A percentile compares a stretch with the other conserved stretches of the same genome.
Conservation (phyloP, 768 basidiomycete genomes). For the Suillus cothurnatus region DNA sequence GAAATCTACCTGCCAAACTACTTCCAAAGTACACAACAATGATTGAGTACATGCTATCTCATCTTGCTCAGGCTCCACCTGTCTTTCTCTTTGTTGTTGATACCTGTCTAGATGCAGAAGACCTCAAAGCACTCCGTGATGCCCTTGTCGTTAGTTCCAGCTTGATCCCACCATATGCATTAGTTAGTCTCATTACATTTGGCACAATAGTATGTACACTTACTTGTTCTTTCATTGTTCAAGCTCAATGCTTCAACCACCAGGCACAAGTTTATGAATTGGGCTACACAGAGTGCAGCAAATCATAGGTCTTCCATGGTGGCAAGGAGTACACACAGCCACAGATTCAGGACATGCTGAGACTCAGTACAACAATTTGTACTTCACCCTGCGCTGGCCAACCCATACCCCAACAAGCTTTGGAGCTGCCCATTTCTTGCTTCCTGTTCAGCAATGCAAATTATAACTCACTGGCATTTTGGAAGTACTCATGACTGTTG, state of each 20-base stretch:
- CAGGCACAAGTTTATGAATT: conserved; percentile 99
- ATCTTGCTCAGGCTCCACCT: conserved; percentile 91
- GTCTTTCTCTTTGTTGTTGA: conserved; percentile 98
- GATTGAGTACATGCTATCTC: conserved; percentile 95
- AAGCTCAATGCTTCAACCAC: neutral
- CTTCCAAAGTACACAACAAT: conserved; percentile 96
- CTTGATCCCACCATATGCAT: conserved; percentile 88
- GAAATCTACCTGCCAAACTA: conserved; percentile 87
- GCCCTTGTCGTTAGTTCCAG: conserved; percentile 91
- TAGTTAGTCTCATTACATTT: conserved; percentile 94
- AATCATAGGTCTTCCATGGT: conserved; percentile 98
- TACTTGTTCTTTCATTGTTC: neutral
- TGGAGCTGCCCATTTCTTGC: conserved; percentile 89
- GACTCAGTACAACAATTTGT: conserved; percentile 63
- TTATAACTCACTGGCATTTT: conserved; percentile 94
- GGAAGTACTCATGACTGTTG: conserved; percentile 91
- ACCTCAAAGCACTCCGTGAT: conserved; percentile 92
- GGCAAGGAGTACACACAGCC: conserved; percentile 95
- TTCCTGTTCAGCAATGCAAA: conserved; percentile 91
- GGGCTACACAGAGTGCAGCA: conserved; percentile 93
- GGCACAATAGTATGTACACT: conserved; percentile 54
- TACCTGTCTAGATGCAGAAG: conserved; percentile 94
- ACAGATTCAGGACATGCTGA: conserved; percentile 98
- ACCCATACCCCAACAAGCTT: conserved; percentile 74
- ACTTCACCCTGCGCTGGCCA: conserved; percentile 88